Evolutionary conservation across 352 stramenopile species (phyloP).

Genomic region (Blastocystis sp.): DNA sequence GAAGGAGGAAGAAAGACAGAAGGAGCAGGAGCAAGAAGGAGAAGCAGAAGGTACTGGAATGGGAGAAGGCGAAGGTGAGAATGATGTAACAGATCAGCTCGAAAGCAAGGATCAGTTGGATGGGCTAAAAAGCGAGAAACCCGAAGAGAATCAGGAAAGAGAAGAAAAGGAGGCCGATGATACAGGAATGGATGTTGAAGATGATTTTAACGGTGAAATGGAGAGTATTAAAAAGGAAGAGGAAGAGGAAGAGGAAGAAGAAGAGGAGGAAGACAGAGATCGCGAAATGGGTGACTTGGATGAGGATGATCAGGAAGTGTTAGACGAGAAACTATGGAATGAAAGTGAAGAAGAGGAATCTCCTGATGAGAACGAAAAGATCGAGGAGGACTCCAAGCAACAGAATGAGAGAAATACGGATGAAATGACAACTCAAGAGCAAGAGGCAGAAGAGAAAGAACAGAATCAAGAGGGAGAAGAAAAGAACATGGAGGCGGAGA

Average conservation of each 20-base stretch:
- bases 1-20: conserved; percentile 38
- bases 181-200: conserved; percentile 97
- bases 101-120: conserved; percentile 99
- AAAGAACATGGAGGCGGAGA: conserved; percentile 56
- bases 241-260: conserved; percentile 70
- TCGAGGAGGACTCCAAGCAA: conserved; percentile 76
- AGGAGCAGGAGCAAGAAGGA: conserved; percentile 31
- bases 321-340: conserved; percentile 98
- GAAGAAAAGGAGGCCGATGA: conserved; percentile 78
- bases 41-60: conserved; percentile 94
- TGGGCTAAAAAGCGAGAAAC: conserved; percentile 83
- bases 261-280: conserved; percentile 88
- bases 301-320: conserved; percentile 91
- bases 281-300: conserved; percentile 93
- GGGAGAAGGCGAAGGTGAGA: conserved; percentile 94
- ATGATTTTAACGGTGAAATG: conserved; percentile 98
- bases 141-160: conserved; percentile 74
- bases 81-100: conserved; percentile 98
- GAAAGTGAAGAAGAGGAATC: conserved; percentile 73
- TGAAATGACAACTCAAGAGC: conserved; percentile 76
- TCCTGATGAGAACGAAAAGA: conserved; percentile 76
- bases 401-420: conserved; percentile 73
- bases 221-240: conserved; percentile 78
- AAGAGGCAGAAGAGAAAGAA: conserved; percentile 67
- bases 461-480: conserved; percentile 60